phyloP scores from a whole-genome alignment of 768 basidiomycete genomes.

The Galerina marginata region DNA sequence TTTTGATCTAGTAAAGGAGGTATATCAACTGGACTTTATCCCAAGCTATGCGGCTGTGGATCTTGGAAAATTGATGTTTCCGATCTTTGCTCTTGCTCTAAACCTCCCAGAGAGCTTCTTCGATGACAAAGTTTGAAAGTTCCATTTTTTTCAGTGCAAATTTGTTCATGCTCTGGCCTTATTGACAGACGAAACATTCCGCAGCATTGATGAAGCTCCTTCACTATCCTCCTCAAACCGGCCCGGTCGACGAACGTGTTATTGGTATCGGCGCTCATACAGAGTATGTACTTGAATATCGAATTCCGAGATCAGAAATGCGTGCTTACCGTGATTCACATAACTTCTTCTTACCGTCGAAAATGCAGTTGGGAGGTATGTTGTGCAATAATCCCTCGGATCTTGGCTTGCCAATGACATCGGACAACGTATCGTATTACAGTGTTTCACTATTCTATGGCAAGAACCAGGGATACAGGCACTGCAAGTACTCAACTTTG shows the following conservation, averaged over 20 bases:
- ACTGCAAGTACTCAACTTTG: conserved; percentile 81
- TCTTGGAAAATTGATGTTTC: conserved; percentile 73
- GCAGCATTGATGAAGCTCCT: conserved; percentile 84
- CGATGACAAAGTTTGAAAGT: conserved; percentile 67
- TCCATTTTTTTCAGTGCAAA: not conserved
- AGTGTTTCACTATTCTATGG: conserved; percentile 91
- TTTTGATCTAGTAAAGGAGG: not conserved
- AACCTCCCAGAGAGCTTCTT: conserved; percentile 79
- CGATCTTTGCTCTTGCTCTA: conserved; percentile 84
- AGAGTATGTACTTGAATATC: conserved; percentile 49
- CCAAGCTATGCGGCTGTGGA: conserved; percentile 40
- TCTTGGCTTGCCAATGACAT: not conserved
- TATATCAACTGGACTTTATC: not conserved
- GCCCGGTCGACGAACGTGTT: conserved; percentile 62
- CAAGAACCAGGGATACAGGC: conserved; percentile 76
- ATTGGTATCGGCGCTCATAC: conserved; percentile 88
- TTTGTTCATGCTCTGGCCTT: not conserved
- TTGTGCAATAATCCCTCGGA: not conserved
- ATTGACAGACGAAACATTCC: conserved; percentile 66
- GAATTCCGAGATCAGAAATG: not conserved
- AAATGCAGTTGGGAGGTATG: conserved; percentile 47
- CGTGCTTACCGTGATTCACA: not conserved
- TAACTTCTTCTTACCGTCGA: not conserved
- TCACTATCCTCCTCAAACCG: conserved; percentile 78
- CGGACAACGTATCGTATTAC: not conserved